Evolutionary conservation across 2,329 filamentous ascomycete genomes (phyloP).

Genomic region (Trichoderma sp.): DNA sequence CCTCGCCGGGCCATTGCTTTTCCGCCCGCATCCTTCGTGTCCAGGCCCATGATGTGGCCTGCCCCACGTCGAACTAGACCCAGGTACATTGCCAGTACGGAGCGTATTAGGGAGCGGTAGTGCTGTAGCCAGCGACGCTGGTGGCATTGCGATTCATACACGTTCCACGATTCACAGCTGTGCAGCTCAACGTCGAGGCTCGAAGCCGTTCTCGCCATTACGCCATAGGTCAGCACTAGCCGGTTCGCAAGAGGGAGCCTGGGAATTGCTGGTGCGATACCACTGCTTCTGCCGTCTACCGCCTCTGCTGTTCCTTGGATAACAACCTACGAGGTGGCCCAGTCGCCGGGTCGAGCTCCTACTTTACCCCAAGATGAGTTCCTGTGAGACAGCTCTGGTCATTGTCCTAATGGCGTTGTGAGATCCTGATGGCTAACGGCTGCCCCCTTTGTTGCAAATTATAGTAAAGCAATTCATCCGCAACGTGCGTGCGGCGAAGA

Average conservation of each 20-base stretch:
- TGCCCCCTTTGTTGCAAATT: conserved; percentile 10
- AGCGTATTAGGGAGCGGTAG: conserved; percentile 6
- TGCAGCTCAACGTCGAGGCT: conserved; percentile 16
- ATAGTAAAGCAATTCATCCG: conserved; percentile 99
- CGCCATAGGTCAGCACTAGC: conserved; percentile 15
- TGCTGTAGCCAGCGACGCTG: conserved; percentile 9
- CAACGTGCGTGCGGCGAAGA: conserved; percentile 97
- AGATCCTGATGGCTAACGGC: conserved; percentile 13
- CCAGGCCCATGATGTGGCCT: conserved; percentile 26
- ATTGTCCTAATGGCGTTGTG: conserved; percentile 10
- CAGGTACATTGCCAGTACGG: conserved; percentile 14
- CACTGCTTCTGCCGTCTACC: conserved; percentile 21
- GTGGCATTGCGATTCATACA: conserved; percentile 26
- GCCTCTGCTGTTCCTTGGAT: conserved; percentile 32
- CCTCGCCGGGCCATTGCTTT: conserved; percentile 27
- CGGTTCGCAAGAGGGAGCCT: conserved; percentile 1
- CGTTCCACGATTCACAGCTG: conserved; percentile 5
- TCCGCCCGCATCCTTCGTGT: conserved; percentile 7
- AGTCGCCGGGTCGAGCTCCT: conserved; percentile 40
- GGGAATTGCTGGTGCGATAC: conserved; percentile 2
- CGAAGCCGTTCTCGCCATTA: background rate
- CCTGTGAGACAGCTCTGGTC: conserved; percentile 39
- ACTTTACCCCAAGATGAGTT: conserved; percentile 44
- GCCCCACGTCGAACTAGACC: conserved; percentile 27
- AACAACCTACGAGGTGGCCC: conserved; percentile 38